Conservation (phyloP, 2,329 filamentous ascomycete species). For the Fusarium metavorans region DNA sequence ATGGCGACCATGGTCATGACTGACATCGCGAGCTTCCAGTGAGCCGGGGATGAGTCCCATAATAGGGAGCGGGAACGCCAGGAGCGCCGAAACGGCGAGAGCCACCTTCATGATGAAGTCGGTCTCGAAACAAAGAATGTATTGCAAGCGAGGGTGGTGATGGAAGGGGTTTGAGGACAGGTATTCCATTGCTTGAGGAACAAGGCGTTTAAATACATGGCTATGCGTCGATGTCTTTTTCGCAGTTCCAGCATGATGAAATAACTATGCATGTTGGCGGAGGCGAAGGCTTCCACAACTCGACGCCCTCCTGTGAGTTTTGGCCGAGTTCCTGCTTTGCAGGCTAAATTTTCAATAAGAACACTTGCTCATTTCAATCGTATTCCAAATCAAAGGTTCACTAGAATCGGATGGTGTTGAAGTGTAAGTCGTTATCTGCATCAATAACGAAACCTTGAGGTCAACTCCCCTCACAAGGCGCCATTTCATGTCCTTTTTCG, state of each 20-base stretch:
- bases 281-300: background rate
- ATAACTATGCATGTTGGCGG: background rate
- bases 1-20: background rate
- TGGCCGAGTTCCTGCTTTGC: background rate
- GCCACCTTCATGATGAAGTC: constrained; percentile 38
- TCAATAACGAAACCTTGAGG: background rate
- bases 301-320: background rate
- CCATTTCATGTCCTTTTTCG: background rate
- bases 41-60: background rate
- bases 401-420: background rate
- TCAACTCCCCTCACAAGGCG: constrained; percentile 18
- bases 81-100: constrained; percentile 37
- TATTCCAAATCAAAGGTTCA: background rate
- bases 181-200: background rate
- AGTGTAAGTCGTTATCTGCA: background rate
- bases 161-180: background rate
- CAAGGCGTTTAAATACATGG: constrained; percentile 12
- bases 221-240: background rate
- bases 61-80: constrained; percentile 33
- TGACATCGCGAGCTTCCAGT: background rate
- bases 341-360: background rate
- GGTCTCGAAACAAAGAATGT: background rate
- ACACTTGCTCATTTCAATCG: background rate
- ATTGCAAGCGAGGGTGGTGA: background rate
- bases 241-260: background rate